Evolutionary conservation across 163 green algal genomes (phyloP), one percentile per base, ranked within the genome.

Genomic region (Scenedesmus sp.): DNA sequence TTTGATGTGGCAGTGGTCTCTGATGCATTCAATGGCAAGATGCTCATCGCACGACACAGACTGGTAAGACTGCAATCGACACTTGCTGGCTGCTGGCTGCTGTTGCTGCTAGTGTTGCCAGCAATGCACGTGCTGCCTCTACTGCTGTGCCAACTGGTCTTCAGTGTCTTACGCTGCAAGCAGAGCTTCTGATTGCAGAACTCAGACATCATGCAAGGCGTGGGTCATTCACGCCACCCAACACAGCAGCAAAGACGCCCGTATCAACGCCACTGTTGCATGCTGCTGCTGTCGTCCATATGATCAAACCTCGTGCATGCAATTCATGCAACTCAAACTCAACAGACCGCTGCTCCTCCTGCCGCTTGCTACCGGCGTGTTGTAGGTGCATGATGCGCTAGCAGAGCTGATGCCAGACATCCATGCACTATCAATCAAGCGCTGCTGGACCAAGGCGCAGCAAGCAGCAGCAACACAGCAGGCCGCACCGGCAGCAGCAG

Each of bases 381-480:
- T 73, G 46, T 73, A 91, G 87, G 55, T 91, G 9, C 55, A 96
- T 67, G 84, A 81, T 26, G 93, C 91, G 16, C 60, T 96, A 23
- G 74, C 87, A 62, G 91, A 94, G 60, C 89, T 95, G 64, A 89
- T 96, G 87, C 85, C 81, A 77, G 66, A 86, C 2, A 96, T 96
- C 54, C 94, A 96, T 91, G 94, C 94, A 9, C 73, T 96, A 16
- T 95, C 91, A 1, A 95, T 96, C 82, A 94, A 95, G n/a, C 76
- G 88, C 23, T 91, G 87, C 73, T 91, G 87, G 87, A 91, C 87
- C n/a, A 60, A 46, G 34, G 73, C 73, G 23, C 87, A 91, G 73
- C 87, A 91, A 59, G 55, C 55, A 57, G 87, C 87, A 91, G 55
- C 70, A 34, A 77, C 73, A 60, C 87, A 91, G 54, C 70, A 70